These are phyloP conservation scores for Aegilops umbellulata DNA, from an alignment of 176 grass and related monocot species.

Conservation along the genomic window DNA sequence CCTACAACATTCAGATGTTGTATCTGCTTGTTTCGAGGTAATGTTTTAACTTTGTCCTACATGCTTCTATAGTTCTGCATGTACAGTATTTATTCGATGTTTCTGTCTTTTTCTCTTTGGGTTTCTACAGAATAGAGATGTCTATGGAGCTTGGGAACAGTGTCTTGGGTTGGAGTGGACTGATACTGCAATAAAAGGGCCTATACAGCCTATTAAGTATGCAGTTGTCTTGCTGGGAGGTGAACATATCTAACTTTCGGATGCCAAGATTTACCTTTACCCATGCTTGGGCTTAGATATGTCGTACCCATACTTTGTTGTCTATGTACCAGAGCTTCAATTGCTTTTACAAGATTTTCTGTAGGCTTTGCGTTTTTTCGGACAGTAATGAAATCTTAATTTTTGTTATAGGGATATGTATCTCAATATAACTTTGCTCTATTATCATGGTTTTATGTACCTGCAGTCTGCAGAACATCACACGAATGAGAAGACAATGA, in stretches of 20 bases:
- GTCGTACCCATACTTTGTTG: neutral
- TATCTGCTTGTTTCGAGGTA: conserved; percentile 62
- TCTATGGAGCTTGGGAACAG: conserved; percentile 90
- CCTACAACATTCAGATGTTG: conserved; percentile 66
- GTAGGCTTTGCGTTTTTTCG: neutral
- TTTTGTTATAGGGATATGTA: too few species aligned
- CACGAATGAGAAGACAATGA: too few species aligned
- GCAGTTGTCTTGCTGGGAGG: neutral
- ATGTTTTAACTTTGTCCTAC: conserved; percentile 7
- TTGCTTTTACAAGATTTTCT: neutral
- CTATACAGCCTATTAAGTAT: conserved; percentile 58
- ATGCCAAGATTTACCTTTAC: neutral
- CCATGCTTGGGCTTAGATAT: neutral
- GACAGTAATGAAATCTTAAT: too few species aligned
- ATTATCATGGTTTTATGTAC: too few species aligned
- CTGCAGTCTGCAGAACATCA: too few species aligned
- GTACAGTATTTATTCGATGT: conserved; percentile 25
- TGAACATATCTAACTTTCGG: neutral
- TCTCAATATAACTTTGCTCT: too few species aligned
- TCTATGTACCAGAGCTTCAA: neutral
- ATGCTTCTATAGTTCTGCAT: neutral
- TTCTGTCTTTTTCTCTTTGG: neutral
- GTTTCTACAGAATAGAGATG: conserved; percentile 61
- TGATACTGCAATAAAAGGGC: conserved; percentile 76
- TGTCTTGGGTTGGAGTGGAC: conserved; percentile 80